phyloP scores from a whole-genome alignment of 306 rosid genomes.

The Adenanthera pavonina region DNA sequence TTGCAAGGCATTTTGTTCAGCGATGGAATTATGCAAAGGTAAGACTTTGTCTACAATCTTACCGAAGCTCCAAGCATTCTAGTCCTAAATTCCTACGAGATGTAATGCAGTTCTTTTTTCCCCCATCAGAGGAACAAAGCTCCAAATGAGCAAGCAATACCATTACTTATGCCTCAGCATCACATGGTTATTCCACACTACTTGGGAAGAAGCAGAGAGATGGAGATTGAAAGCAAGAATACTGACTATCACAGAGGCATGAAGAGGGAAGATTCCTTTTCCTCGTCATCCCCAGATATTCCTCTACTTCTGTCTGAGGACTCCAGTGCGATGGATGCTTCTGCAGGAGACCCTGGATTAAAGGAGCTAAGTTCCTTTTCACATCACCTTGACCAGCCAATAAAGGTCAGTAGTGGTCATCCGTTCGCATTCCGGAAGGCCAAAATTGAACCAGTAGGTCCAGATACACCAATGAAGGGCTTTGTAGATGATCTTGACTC shows the following conservation, averaged over 20 bases:
- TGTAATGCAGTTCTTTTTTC: conserved; percentile 32
- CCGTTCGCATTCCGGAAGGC: conserved; percentile 54
- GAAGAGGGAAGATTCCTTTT: conserved; percentile 71
- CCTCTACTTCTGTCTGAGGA: conserved; percentile 84
- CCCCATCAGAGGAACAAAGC: conserved; percentile 90
- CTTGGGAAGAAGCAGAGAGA: conserved; percentile 70
- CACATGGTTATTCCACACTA: conserved; percentile 99
- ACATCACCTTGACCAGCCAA: conserved; percentile 44
- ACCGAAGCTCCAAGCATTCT: conserved; percentile 26
- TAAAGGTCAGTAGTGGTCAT: conserved; percentile 41
- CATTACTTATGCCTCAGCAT: conserved; percentile 98
- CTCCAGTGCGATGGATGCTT: conserved; percentile 53
- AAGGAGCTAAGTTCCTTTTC: conserved; percentile 41
- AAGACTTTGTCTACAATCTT: conserved; percentile 31
- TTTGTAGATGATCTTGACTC: conserved; percentile 82
- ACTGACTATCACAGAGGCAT: conserved; percentile 41
- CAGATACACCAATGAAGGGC: conserved; percentile 82
- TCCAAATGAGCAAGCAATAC: conserved; percentile 91
- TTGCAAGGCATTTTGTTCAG: conserved; percentile 99
- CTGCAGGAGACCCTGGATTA: conserved; percentile 53
- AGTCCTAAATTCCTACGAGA: conserved; percentile 34
- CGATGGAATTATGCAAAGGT: conserved; percentile 99
- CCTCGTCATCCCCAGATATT: conserved; percentile 76
- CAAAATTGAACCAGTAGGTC: conserved; percentile 63
- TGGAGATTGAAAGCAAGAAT: conserved; percentile 52